A percentile compares a stretch with the other conserved stretches of the same genome.
These are phyloP conservation scores for sorghum (Sorghum bicolor) DNA, from an alignment of 176 grass and related monocot species.

Conservation along the genomic window DNA sequence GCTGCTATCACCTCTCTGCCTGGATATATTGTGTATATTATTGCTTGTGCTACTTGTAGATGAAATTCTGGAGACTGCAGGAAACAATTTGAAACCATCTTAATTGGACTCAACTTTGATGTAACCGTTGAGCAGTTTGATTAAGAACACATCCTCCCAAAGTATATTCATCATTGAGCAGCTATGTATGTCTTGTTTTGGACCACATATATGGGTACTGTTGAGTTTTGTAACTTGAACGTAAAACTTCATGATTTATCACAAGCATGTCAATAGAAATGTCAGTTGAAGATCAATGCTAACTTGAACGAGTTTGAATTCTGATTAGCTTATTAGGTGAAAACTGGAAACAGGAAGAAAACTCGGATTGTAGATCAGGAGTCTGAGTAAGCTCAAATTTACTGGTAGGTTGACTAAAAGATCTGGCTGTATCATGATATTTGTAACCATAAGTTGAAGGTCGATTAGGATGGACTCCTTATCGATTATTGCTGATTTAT, in stretches of 20 bases:
- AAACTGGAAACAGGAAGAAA: background rate
- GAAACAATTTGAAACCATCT: slow-evolving; percentile 12
- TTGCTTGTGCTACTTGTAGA: slow-evolving; percentile 54
- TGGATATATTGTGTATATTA: slow-evolving; percentile 41
- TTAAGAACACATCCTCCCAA: background rate
- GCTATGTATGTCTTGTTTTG: background rate
- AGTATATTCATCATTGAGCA: background rate
- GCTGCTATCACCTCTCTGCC: slow-evolving; percentile 8
- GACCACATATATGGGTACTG: background rate
- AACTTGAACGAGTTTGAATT: background rate
- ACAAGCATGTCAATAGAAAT: background rate
- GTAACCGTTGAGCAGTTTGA: slow-evolving; percentile 2
- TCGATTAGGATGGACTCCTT: background rate
- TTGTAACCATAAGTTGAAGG: background rate
- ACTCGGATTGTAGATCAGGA: background rate
- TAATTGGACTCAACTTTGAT: slow-evolving; percentile 12
- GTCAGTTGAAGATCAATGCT: background rate
- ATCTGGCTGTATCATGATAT: background rate
- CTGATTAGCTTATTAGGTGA: background rate
- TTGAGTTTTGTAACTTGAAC: background rate
- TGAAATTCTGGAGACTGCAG: slow-evolving; percentile 72
- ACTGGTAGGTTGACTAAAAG: background rate
- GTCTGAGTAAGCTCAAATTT: background rate
- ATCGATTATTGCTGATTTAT: slow-evolving; percentile 4
- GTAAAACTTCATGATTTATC: background rate